Evolutionary conservation across 2,329 filamentous ascomycete genomes (phyloP).

Genomic region (Allantophomopsis cytisporea): DNA sequence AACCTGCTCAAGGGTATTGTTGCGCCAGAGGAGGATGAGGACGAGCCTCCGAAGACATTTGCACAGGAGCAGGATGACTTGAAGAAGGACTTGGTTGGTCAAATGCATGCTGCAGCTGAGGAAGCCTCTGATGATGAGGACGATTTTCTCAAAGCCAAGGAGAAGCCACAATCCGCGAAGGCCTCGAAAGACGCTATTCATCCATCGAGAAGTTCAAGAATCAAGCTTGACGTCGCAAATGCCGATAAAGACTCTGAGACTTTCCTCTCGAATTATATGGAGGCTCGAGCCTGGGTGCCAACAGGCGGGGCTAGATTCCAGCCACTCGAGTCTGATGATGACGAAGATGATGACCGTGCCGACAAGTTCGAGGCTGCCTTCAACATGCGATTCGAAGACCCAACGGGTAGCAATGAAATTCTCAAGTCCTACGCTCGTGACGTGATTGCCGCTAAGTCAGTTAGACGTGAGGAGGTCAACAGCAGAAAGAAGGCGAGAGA

Average conservation of each 20-base stretch:
- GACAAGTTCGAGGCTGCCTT: constrained; percentile 88
- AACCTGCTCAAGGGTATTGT: constrained; percentile 66
- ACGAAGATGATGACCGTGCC: constrained; percentile 52
- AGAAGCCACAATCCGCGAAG: constrained; percentile 19
- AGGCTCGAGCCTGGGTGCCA: constrained; percentile 79
- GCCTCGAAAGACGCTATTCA: constrained; percentile 33
- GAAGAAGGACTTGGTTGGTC: constrained; percentile 63
- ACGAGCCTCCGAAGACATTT: constrained; percentile 52
- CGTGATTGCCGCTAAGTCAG: constrained; percentile 66
- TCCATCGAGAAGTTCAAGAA: constrained; percentile 36
- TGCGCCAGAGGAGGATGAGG: constrained; percentile 44
- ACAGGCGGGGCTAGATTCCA: constrained; percentile 53
- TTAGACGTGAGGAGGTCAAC: constrained; percentile 70
- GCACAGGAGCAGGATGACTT: constrained; percentile 77
- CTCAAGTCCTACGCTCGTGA: constrained; percentile 84
- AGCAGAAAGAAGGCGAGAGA: constrained; percentile 69
- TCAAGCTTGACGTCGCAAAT: constrained; percentile 50
- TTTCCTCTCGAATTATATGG: constrained; percentile 91
- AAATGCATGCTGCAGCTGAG: constrained; percentile 56
- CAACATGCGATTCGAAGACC: constrained; percentile 92
- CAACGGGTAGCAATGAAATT: constrained; percentile 74
- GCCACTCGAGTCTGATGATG: constrained; percentile 86
- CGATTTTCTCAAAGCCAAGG: constrained; percentile 65
- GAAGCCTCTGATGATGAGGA: constrained; percentile 39
- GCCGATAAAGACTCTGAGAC: constrained; percentile 85